Conservation (phyloP, 257 asterid genomes). For the Henckelia pumila region DNA sequence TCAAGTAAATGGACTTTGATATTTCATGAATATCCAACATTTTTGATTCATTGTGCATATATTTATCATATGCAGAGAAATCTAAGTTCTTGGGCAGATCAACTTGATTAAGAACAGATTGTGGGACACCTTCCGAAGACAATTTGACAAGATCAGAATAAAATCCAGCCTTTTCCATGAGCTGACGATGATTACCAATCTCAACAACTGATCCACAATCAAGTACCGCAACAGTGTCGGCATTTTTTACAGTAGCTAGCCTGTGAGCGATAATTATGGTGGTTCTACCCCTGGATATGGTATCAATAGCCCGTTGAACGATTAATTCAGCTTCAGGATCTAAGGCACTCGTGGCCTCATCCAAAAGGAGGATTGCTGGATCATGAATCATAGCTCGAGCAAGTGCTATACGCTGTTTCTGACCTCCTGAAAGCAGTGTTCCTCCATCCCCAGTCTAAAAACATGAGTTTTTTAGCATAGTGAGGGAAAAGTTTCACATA, state of each 20-base stretch:
- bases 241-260: slow-evolving; percentile 70
- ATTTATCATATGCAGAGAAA: slow-evolving; percentile 27
- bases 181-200: slow-evolving; percentile 61
- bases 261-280: slow-evolving; percentile 73
- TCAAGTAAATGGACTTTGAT: slow-evolving; percentile 34
- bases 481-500: background rate
- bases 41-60: slow-evolving; percentile 21
- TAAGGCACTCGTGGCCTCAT: slow-evolving; percentile 87
- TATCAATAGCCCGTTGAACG: slow-evolving; percentile 76
- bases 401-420: slow-evolving; percentile 76
- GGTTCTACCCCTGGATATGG: slow-evolving; percentile 62
- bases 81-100: slow-evolving; percentile 29
- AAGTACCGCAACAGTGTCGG: slow-evolving; percentile 61
- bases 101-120: slow-evolving; percentile 24
- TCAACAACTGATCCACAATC: slow-evolving; percentile 63
- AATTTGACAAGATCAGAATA: slow-evolving; percentile 63
- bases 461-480: background rate
- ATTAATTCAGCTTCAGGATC: slow-evolving; percentile 64
- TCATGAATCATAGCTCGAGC: slow-evolving; percentile 85
- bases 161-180: slow-evolving; percentile 55
- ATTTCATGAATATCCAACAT: slow-evolving; percentile 33
- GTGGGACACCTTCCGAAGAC: slow-evolving; percentile 59
- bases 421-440: slow-evolving; percentile 81
- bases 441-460: slow-evolving; percentile 75
- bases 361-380: slow-evolving; percentile 66